Evolutionary conservation across 208 protist species (phyloP).

Genomic region (Acanthamoeba divionensis): DNA sequence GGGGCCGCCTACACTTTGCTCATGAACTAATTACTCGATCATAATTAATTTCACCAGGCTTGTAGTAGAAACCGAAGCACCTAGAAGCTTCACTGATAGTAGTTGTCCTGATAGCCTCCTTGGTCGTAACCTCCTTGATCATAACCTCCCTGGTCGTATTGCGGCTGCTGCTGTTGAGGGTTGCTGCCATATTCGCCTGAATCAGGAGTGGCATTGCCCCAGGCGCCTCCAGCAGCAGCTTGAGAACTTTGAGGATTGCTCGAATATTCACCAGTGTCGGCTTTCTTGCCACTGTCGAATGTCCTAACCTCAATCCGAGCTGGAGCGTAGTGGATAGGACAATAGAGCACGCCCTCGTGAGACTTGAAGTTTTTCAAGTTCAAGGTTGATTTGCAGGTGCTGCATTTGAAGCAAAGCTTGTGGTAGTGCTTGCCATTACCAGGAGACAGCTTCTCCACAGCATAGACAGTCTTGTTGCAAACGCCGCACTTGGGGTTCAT

Average conservation of each 20-base stretch:
- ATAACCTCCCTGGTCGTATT: neutral
- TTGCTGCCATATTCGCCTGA: constrained; percentile 14
- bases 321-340: constrained; percentile 20
- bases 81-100: neutral
- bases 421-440: constrained; percentile 49
- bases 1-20: too few relatives aligned
- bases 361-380: constrained; percentile 53
- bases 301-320: neutral
- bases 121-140: neutral
- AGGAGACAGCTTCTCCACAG: neutral
- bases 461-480: constrained; percentile 50
- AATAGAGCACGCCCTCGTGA: constrained; percentile 25
- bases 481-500: constrained; percentile 51
- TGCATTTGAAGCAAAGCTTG: constrained; percentile 46
- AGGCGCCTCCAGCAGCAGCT: neutral
- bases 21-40: too few relatives aligned
- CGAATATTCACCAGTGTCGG: constrained; percentile 17
- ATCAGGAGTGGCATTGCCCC: constrained; percentile 6
- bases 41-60: too few relatives aligned
- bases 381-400: neutral
- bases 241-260: neutral
- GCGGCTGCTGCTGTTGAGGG: too few relatives aligned
- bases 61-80: too few relatives aligned
- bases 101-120: neutral
- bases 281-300: neutral